Conservation (phyloP, 129 eudicot species). For the Tagetes erecta region DNA sequence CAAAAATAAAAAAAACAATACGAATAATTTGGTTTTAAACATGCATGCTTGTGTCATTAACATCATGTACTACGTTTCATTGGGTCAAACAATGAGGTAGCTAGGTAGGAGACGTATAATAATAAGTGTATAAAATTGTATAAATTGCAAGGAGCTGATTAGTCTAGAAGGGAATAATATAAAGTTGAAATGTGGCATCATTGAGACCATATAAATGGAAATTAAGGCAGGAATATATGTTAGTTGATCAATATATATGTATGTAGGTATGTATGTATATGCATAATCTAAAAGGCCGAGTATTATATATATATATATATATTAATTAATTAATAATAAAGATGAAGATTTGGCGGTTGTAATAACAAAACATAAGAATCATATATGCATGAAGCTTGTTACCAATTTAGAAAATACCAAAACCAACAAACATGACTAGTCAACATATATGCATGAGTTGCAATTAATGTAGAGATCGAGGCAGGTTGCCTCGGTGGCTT, state of each 20-base stretch:
- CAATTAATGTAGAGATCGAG: background rate
- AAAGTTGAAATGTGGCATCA: slow-evolving; percentile 1
- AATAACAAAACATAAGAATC: background rate
- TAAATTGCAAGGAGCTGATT: background rate
- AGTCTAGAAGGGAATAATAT: background rate
- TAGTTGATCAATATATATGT: too few species aligned
- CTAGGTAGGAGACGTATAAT: too few species aligned
- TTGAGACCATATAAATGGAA: background rate
- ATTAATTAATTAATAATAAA: background rate
- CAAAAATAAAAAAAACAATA: too few species aligned
- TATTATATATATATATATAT: too few species aligned
- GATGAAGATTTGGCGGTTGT: background rate
- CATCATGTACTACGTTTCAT: background rate
- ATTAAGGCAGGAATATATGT: too few species aligned
- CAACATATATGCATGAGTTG: background rate
- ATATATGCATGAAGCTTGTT: background rate
- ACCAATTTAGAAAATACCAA: background rate
- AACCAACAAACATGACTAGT: background rate
- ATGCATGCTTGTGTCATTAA: too few species aligned
- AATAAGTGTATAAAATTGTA: too few species aligned
- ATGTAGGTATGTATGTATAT: too few species aligned
- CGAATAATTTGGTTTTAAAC: too few species aligned
- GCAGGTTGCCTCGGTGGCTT: background rate
- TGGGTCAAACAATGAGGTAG: background rate
- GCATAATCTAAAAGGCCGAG: background rate